phyloP scores from a whole-genome alignment of 768 basidiomycete species.

The Auriscalpium microsporum region DNA sequence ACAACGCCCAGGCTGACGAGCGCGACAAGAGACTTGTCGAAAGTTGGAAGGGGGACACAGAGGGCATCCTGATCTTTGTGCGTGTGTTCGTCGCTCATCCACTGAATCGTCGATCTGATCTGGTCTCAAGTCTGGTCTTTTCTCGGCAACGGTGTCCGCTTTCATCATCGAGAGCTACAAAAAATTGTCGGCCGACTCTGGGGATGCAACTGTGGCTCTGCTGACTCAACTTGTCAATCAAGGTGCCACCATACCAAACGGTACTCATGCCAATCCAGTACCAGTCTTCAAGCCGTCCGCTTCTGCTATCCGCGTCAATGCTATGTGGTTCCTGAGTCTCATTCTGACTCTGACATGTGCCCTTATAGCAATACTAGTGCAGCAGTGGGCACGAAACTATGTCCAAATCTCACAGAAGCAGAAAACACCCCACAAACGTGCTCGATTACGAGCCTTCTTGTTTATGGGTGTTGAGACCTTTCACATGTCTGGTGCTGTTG shows the following conservation, averaged over 20 bases:
- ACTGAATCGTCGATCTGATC: not conserved
- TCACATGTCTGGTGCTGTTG: slow-evolving; percentile 3
- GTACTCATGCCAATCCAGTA: not conserved
- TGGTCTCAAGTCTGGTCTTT: slow-evolving; percentile 6
- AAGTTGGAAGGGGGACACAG: slow-evolving; percentile 9
- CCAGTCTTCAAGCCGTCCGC: too few relatives aligned
- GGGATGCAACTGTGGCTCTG: not conserved
- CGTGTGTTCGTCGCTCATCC: not conserved
- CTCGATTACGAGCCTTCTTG: slow-evolving; percentile 3
- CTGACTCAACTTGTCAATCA: not conserved
- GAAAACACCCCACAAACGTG: slow-evolving; percentile 2
- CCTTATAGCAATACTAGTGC: slow-evolving; percentile 4
- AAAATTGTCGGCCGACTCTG: not conserved
- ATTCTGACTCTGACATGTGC: slow-evolving; percentile 6
- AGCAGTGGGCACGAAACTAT: slow-evolving; percentile 9
- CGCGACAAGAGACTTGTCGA: slow-evolving; percentile 4
- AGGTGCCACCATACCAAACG: not conserved
- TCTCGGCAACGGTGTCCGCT: slow-evolving; percentile 13
- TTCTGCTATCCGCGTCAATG: slow-evolving; percentile 5
- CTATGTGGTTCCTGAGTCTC: slow-evolving; percentile 8
- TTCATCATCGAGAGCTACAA: slow-evolving; percentile 15
- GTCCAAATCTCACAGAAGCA: not conserved
- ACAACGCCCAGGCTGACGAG: slow-evolving; percentile 2
- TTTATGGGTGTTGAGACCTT: slow-evolving; percentile 1
- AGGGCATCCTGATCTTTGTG: slow-evolving; percentile 8